Evolutionary conservation across 2,329 filamentous ascomycete species (phyloP), one percentile per base, ranked within the genome.

Genomic region (Zymoseptoria brevis): DNA sequence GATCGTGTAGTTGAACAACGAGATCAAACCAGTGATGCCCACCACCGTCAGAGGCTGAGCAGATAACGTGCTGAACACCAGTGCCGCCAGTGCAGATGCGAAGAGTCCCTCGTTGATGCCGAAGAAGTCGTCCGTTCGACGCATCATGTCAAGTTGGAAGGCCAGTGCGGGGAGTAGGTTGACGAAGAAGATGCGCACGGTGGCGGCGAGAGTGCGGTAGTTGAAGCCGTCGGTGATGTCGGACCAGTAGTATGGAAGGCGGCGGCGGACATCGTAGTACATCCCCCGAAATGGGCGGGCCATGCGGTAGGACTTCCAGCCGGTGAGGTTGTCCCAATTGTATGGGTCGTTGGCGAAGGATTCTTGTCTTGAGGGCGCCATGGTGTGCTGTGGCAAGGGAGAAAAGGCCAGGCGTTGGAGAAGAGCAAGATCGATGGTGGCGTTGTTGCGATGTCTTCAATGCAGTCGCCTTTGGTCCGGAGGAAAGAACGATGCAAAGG

Each of bases 111-210:
- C 80, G 60, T 83, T 84, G 66, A 84, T 75, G 41, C 82, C 82
- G 62, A 78, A 83, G 56, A 59, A 69, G 19, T 76, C 74, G 22
- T 76, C 78, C 0, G 82, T 84, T 16, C 79, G 75, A 6, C 81
- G 76, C 57, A 79, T 77, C 80, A 84, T 84, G 67, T 85, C 82
- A 19, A 84, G 72, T 2, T 79, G 79, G 63, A 82, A 85, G 1
- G 82, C 82, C 3, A 85, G 73, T 0, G 83, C 83, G 4, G 83
- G 82, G 3, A 85, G 75, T 1, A 85, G 73, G 60, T 81, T 81
- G 65, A 83, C 80, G 70, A 84, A 84, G 70, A 83, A 83, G 73
- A 84, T 84, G 1, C 80, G 79, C 9, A 84, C 72, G 0, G 78
- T 82, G 59, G 78, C 81, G 5, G 81, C 80, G 49, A 83, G 71